phyloP scores from a whole-genome alignment of 2,329 filamentous ascomycete genomes.

The Neonectria coccinea region DNA sequence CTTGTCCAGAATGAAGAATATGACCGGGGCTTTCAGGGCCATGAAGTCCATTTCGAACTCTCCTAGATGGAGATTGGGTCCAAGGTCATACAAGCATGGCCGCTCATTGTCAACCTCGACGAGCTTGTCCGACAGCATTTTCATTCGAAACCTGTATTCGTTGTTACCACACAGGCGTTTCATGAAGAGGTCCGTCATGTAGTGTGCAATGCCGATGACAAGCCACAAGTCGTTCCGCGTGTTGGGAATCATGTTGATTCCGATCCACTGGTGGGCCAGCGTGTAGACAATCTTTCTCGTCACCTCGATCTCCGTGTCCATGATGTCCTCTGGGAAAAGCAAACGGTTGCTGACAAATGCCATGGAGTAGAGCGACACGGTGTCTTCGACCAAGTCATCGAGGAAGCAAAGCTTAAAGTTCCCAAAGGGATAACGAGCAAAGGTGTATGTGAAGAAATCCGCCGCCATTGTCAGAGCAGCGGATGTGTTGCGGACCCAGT shows the following conservation, averaged over 20 bases:
- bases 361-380: conserved; percentile 82
- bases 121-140: conserved; percentile 83
- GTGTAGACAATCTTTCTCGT: conserved; percentile 85
- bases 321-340: conserved; percentile 84
- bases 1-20: conserved; percentile 94
- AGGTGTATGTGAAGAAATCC: conserved; percentile 91
- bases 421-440: conserved; percentile 90
- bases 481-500: conserved; percentile 89
- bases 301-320: conserved; percentile 85
- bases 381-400: conserved; percentile 84
- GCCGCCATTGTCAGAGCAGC: conserved; percentile 86
- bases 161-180: conserved; percentile 93
- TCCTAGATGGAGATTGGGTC: conserved; percentile 81
- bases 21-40: conserved; percentile 87
- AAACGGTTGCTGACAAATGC: conserved; percentile 89
- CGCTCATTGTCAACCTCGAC: conserved; percentile 84
- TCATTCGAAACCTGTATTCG: conserved; percentile 91
- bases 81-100: conserved; percentile 85
- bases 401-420: conserved; percentile 96
- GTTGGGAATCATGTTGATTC: conserved; percentile 90
- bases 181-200: conserved; percentile 95
- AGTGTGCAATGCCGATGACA: conserved; percentile 89
- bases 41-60: conserved; percentile 91
- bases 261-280: conserved; percentile 92
- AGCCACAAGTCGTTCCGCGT: conserved; percentile 87